Conservation (phyloP, 2,329 filamentous ascomycete species). For the Colletotrichum sp. region DNA sequence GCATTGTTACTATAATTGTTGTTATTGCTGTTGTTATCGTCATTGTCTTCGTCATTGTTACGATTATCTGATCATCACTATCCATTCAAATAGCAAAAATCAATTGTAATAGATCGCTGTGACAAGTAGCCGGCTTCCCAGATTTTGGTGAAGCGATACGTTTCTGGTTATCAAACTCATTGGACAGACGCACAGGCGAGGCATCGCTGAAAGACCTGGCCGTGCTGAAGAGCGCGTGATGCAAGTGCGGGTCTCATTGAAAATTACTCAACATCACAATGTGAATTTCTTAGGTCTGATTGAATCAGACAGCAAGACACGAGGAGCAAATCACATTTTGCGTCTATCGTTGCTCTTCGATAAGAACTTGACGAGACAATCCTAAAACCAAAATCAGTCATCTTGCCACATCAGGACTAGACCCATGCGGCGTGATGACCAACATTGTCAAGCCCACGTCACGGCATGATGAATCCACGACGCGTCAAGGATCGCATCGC, state of each 20-base stretch:
- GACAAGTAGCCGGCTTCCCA: neutral
- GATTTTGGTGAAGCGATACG: neutral
- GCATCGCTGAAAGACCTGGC: neutral
- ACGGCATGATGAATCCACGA: neutral
- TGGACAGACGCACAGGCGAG: neutral
- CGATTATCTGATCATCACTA: neutral
- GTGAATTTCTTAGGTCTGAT: neutral
- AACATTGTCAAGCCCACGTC: neutral
- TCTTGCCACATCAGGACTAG: neutral
- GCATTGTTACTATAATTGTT: neutral
- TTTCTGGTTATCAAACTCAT: neutral
- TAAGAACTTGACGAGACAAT: neutral
- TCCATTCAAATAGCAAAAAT: neutral
- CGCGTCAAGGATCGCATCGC: neutral
- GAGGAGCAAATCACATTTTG: neutral
- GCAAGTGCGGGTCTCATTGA: neutral
- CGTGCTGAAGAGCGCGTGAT: neutral
- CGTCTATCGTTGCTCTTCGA: neutral
- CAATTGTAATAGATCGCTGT: neutral
- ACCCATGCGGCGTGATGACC: neutral
- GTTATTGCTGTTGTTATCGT: fast-evolving
- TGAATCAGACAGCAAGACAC: neutral
- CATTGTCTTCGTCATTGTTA: neutral
- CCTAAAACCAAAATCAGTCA: neutral
- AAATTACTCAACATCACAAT: neutral